phyloP scores from a whole-genome alignment of 2,329 filamentous ascomycete species.

The Stylonectria norvegica region DNA sequence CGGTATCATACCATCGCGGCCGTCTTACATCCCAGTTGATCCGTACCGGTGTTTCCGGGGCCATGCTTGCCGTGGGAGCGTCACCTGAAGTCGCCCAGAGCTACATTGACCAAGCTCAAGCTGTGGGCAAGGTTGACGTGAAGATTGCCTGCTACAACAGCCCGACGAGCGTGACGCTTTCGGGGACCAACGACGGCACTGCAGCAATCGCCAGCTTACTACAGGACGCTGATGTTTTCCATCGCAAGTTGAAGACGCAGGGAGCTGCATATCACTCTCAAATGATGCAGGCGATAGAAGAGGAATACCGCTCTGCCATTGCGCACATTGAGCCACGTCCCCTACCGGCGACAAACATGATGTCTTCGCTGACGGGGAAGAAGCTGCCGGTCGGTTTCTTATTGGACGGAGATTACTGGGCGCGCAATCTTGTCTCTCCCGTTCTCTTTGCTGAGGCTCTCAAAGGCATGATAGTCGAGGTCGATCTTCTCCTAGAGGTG shows the following conservation, averaged over 20 bases:
- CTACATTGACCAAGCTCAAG: slow-evolving; percentile 6
- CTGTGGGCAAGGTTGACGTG: slow-evolving; percentile 7
- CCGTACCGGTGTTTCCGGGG: slow-evolving; percentile 11
- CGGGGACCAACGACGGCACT: slow-evolving; percentile 28
- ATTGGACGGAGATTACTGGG: slow-evolving; percentile 8
- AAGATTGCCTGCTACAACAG: slow-evolving; percentile 30
- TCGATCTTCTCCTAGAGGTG: slow-evolving; percentile 32
- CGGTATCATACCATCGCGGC: slow-evolving; percentile 18
- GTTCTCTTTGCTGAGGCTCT: slow-evolving; percentile 8
- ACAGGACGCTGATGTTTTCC: slow-evolving; percentile 27
- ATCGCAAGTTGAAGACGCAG: slow-evolving; percentile 14
- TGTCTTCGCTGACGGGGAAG: slow-evolving; percentile 10
- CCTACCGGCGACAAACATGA: background rate
- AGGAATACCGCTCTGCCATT: slow-evolving; percentile 2
- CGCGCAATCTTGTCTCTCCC: slow-evolving; percentile 4
- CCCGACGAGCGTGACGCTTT: slow-evolving; percentile 28
- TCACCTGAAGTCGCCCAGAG: slow-evolving; percentile 2
- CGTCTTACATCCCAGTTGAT: slow-evolving; percentile 3
- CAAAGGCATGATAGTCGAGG: slow-evolving; percentile 1
- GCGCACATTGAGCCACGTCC: background rate
- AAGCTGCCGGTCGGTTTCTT: slow-evolving; percentile 1
- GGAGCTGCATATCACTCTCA: slow-evolving; percentile 11
- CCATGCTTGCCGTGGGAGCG: slow-evolving; percentile 19
- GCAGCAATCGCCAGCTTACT: slow-evolving; percentile 22
- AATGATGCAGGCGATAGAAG: slow-evolving; percentile 9